phyloP scores from a whole-genome alignment of 306 rosid species.

The Cucumis melo region DNA sequence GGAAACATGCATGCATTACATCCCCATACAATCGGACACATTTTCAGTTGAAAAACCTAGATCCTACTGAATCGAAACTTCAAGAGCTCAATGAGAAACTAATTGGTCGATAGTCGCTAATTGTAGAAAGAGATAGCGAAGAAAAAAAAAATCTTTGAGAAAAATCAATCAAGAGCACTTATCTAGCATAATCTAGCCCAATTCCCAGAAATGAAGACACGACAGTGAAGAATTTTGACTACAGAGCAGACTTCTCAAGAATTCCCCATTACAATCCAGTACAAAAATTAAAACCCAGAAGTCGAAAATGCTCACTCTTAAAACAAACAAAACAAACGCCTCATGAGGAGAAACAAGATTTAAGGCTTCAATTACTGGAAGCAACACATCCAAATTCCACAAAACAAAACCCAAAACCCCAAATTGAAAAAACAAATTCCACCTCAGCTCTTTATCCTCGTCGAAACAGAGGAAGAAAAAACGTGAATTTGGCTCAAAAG shows the following conservation, averaged over 20 bases:
- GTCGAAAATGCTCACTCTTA: neutral
- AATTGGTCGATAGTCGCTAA: neutral
- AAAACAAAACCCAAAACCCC: neutral
- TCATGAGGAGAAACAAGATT: neutral
- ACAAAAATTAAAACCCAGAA: neutral
- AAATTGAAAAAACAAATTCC: neutral
- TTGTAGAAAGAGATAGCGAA: neutral
- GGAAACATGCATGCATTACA: neutral
- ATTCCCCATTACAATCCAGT: neutral
- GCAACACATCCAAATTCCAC: neutral
- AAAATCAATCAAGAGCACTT: neutral
- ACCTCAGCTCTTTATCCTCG: neutral
- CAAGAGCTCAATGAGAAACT: neutral
- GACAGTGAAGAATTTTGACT: neutral
- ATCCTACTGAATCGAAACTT: neutral
- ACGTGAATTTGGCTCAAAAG: neutral
- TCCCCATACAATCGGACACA: neutral
- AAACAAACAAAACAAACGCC: neutral
- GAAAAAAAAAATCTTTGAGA: neutral
- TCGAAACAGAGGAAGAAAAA: constrained; percentile 10
- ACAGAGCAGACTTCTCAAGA: neutral
- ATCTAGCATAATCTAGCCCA: neutral
- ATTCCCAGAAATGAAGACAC: neutral
- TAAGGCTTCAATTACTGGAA: neutral
- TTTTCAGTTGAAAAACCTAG: neutral